These are phyloP conservation scores for Arxiozyma heterogenica DNA, from an alignment of 1,139 yeast species.

Conservation along the genomic window DNA sequence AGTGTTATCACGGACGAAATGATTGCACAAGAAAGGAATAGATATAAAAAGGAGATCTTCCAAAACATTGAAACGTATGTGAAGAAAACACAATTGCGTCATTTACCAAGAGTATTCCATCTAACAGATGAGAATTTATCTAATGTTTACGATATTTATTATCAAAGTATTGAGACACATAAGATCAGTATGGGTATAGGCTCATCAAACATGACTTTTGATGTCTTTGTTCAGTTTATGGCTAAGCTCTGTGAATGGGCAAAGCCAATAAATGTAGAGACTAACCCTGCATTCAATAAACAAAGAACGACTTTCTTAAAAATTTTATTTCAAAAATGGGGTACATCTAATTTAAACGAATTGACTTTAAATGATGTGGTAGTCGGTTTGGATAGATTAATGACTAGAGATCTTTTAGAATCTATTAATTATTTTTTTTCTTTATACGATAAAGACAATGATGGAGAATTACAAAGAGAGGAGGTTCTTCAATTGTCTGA, in stretches of 20 bases:
- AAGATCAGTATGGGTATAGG: conserved; percentile 64
- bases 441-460: conserved; percentile 55
- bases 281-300: conserved; percentile 31
- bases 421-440: conserved; percentile 71
- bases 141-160: conserved; percentile 75
- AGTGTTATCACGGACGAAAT: conserved; percentile 66
- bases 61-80: conserved; percentile 84
- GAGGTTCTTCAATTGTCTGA: conserved; percentile 79
- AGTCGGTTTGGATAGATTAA: conserved; percentile 59
- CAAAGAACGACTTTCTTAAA: conserved; percentile 42
- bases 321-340: conserved; percentile 68
- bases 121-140: conserved; percentile 52
- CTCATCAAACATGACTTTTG: conserved; percentile 64
- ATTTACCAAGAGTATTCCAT: conserved; percentile 63
- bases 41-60: conserved; percentile 66
- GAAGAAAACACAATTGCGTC: conserved; percentile 82
- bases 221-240: conserved; percentile 64
- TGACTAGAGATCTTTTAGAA: conserved; percentile 69
- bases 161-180: conserved; percentile 59
- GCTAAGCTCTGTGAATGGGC: conserved; percentile 79
- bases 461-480: conserved; percentile 64
- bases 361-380: conserved; percentile 63
- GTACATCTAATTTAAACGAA: conserved; percentile 43
- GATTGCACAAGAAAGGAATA: conserved; percentile 59
- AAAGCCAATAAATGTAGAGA: conserved; percentile 31